Evolutionary conservation across 345 rosid genomes (phyloP), one percentile per base, ranked within the genome.

Genomic region (Toxicodendron radicans): DNA sequence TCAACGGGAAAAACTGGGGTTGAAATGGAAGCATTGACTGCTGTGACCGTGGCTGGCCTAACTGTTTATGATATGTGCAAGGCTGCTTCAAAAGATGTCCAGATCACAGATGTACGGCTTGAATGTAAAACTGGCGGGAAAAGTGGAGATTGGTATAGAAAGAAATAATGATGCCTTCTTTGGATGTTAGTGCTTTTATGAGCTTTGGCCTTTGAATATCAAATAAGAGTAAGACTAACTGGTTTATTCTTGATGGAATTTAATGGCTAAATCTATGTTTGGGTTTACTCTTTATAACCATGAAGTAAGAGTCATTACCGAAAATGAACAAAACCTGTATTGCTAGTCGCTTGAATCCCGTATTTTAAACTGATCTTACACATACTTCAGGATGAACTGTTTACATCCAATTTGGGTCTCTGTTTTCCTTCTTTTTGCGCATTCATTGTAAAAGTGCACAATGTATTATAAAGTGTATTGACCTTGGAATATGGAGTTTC

Each of bases 61-160:
- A 90, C 97, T n/a, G 97, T 93, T 46, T 90, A 95, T 45, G 99
- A 95, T 70, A 95, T 93, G 99, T 95, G 99, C 81, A 91, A 93
- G 85, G 99, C 97, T 79, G 97, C 96, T 66, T 95, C 97, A 0
- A 91, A 93, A 81, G 98, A 86, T 72, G 89, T 95, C 12, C 76
- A 73, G 67, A 85, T 93, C 48, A 86, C 92, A 1, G 84, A 83
- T 46, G 81, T 90, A 51, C 78, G 75, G 77, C 93, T 95, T 10
- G 93, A 93, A 68, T 41, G 73, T 51, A 93, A 91, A 86, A 82
- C 88, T 70, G 98, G 99, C 61, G 99, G 97, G 60, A 91, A 91
- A 78, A 93, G 93, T 10, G 97, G 98, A 45, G 80, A 79, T 66
- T 93, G 97, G 98, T 85, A 60, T 60, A 85, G 92, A 80, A 74